Conservation (phyloP, 179 eudicot genomes). For the Pouteria campechiana region DNA sequence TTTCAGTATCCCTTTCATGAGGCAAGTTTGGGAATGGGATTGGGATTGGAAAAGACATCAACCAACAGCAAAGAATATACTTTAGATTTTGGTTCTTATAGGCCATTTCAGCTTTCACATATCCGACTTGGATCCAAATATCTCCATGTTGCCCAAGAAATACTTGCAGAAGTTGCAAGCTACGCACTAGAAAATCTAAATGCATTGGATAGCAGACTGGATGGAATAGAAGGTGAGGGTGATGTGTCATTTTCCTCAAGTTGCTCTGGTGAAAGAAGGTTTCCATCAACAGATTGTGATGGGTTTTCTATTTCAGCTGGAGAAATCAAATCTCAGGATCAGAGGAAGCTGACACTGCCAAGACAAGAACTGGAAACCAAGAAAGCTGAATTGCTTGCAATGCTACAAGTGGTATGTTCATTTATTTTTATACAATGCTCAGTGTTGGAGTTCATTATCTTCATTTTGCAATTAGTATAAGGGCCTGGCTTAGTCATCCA, state of each 20-base stretch:
- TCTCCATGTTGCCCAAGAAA: slow-evolving; percentile 55
- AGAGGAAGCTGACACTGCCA: slow-evolving; percentile 11
- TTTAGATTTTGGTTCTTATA: slow-evolving; percentile 24
- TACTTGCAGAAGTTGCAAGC: slow-evolving; percentile 55
- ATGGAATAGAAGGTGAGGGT: slow-evolving; percentile 8
- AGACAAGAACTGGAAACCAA: slow-evolving; percentile 32
- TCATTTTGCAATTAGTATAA: too few relatives aligned
- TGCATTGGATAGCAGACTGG: slow-evolving; percentile 7
- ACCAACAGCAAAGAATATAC: slow-evolving; percentile 28
- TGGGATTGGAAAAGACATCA: slow-evolving; percentile 23
- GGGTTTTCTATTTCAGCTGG: slow-evolving; percentile 21
- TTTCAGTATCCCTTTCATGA: too few relatives aligned
- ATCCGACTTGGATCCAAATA: slow-evolving; percentile 42
- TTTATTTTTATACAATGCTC: too few relatives aligned
- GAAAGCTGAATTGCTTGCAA: slow-evolving; percentile 53
- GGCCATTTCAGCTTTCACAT: slow-evolving; percentile 24
- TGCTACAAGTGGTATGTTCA: slow-evolving; percentile 63
- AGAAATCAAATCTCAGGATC: slow-evolving; percentile 17
- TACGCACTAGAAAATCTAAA: slow-evolving; percentile 38
- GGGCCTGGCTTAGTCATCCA: background rate
- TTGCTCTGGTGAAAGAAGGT: slow-evolving; percentile 10
- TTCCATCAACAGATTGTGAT: slow-evolving; percentile 9
- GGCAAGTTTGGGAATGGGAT: slow-evolving; percentile 19
- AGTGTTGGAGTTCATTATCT: too few relatives aligned
- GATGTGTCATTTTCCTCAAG: slow-evolving; percentile 9